Base-by-base conservation (phyloP, 78 protist genomes). In the Cavenderia fasciculata region DNA sequence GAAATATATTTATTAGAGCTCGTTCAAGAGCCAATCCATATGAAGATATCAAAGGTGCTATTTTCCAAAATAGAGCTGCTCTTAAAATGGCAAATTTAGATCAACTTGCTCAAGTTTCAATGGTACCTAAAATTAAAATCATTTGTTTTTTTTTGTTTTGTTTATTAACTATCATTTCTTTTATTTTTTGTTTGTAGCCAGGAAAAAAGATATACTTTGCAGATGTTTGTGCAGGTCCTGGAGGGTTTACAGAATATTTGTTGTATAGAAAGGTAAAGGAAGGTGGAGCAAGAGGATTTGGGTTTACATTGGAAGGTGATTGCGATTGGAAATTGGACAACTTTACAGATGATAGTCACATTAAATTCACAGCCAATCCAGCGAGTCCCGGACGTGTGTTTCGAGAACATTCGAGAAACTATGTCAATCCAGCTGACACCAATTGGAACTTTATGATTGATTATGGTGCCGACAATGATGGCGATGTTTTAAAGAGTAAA, bases 21-120 rank as follows among this genome's bases (percentile, higher is more conserved):
- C 63, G 96, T 34, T n/a, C 69, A 7, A 86, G 92, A 33, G 54
- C 96, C 7, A 94, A 94, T 57, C 94, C 95, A n/a, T 93, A 94
- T 49, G 96, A 94, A 36, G 19, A 59, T 14, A 47, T 94, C 11
- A 92, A 89, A 61, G 82, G 84, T 40, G 70, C 77, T 29, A 84
- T 95, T 16, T 96, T 96, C 66, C 46, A 74, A 31, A 96, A 96
- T 84, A 44, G 98, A n/a, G 98, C 98, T 5, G 98, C 98, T n/a
- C 65, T 96, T 31, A 96, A 96, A 59, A 86, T 96, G 96, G 97
- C 97, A 14, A 93, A 96, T 36, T 14, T 96, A 12, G 97, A 96
- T 51, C 47, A 33, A 46, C 25, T 91, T 14, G 91, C 82, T 19
- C 10, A n/a, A 27, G 16, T 70, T 27, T 61, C 70, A 36, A 46